Evolutionary conservation across 2,329 filamentous ascomycete genomes (phyloP), one percentile per base, ranked within the genome.

Genomic region (Hypoxylon sp.): DNA sequence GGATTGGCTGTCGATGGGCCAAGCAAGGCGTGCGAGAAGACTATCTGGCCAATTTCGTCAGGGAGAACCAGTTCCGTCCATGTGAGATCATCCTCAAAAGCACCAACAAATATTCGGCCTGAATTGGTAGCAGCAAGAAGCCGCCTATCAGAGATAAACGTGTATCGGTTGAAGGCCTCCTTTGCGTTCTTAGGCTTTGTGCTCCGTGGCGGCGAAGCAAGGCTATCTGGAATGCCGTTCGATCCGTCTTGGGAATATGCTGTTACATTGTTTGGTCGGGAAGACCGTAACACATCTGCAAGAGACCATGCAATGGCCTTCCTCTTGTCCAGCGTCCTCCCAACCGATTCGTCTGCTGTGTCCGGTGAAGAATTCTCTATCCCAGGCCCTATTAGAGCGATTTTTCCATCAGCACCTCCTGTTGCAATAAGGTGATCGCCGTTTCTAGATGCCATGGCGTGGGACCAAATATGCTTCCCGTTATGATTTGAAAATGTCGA

Each of bases 391-490:
- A 87, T 81, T n/a, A 88, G 73, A 2, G 84, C 83, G 44, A 91
- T 85, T 70, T 85, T 88, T 14, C 94, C 91, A 80, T 99, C 96
- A 10, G 93, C 91, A n/a, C 93, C 96, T 11, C 96, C 96, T 1
- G 92, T 94, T 3, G 88, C 90, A 19, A 94, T 78, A 1, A 85
- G 69, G 0, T 83, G 74, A 13, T 77, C 78, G 13, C 78, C 72
- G 0, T 77, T 73, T 1, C 64, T 81, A 66, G 71, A 66, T 29
- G 63, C 63, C 2, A 78, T 72, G 11, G 87, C 88, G 39, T 90
- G 85, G 0, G 94, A 90, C 94, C 95, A 98, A 5, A 98, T 90
- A 76, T 98, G 94, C 79, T 98, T 99, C 5, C 96, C 96, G 35
- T 84, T 85, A 77, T 98, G 94, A 66, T 89, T 87, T 2, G 87